Evolutionary conservation across 2,329 filamentous ascomycete species (phyloP), one percentile per base, ranked within the genome.

Genomic region (Penicillium sclerotiorum): DNA sequence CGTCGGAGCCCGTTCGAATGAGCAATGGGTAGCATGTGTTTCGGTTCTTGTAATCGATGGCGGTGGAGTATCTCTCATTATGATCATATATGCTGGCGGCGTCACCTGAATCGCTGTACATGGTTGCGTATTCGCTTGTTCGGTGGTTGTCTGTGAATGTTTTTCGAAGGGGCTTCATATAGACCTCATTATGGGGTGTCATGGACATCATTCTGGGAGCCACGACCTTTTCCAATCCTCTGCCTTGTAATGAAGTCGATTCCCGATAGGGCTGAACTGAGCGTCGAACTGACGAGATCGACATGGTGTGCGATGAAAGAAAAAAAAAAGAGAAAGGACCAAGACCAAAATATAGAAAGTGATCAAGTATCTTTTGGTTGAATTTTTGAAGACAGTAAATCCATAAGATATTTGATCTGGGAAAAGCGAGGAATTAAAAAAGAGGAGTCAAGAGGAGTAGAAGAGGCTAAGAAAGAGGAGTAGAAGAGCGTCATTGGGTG

Each of bases 171-270:
- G 67, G 66, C 48, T 68, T 71, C 40, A 67, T 55, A 33, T 58
- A 59, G 15, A 66, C 50, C 8, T 58, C 52, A 49, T 52, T 42
- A 53, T 52, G 44, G 30, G 44, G 35, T 35, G 55, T 40, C 9
- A 40, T 45, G 40, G 43, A 45, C 38, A 8, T 47, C 12, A 56
- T 35, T 8, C 45, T 52, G 8, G 69, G 69, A 20, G 67, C 69
- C 8, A 73, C 55, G 6, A 69, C 68, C 47, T 60, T 60, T 43
- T 73, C 70, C 21, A 73, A 54, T n/a, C n/a, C n/a, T n/a, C n/a
- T n/a, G 8, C 69, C 70, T 55, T 71, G 67, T 8, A 72, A 60
- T 8, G 70, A 72, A 65, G 35, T 62, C 62, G 18, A 70, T 57
- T 18, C 15, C 15, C 28, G 28, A 6, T 11, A n/a, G 15, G 69